These are phyloP conservation scores for Candida rishiriensis DNA, from an alignment of 805 yeast genomes.

Conservation along the genomic window DNA sequence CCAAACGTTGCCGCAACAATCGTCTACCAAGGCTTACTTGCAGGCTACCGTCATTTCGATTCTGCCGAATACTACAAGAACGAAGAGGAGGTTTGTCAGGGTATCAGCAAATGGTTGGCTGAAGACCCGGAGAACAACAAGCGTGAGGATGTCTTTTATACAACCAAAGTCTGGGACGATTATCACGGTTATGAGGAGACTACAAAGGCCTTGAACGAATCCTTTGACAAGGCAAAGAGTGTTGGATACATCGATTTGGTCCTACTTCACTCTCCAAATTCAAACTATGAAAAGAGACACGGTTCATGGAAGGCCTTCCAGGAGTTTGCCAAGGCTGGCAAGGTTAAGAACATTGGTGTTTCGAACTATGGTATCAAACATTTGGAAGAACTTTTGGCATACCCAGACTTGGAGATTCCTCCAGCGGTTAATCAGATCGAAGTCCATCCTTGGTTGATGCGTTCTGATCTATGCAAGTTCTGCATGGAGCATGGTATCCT, in stretches of 20 bases:
- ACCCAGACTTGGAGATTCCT: slow-evolving; percentile 38
- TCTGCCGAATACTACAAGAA: slow-evolving; percentile 66
- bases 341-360: slow-evolving; percentile 53
- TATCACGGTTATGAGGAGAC: slow-evolving; percentile 36
- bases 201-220: slow-evolving; percentile 36
- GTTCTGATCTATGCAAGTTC: slow-evolving; percentile 40
- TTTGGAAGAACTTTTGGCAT: slow-evolving; percentile 46
- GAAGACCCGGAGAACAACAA: slow-evolving; percentile 22
- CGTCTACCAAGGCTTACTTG: slow-evolving; percentile 53
- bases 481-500: slow-evolving; percentile 42
- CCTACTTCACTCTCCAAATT: slow-evolving; percentile 51
- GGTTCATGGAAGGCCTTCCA: slow-evolving; percentile 54
- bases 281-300: slow-evolving; percentile 37
- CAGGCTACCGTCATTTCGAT: slow-evolving; percentile 74
- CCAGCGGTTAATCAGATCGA: slow-evolving; percentile 51
- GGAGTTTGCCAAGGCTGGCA: slow-evolving; percentile 48
- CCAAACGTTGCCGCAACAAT: slow-evolving; percentile 35
- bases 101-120: slow-evolving; percentile 41
- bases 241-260: slow-evolving; percentile 51
- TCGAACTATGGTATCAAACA: slow-evolving; percentile 59
- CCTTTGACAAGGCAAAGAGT: slow-evolving; percentile 38
- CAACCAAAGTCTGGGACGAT: slow-evolving; percentile 34
- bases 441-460: slow-evolving; percentile 46
- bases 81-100: slow-evolving; percentile 58
- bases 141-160: slow-evolving; percentile 37